Evolutionary conservation across 2,329 filamentous ascomycete genomes (phyloP).

Genomic region (Ophiostoma angusticollis): DNA sequence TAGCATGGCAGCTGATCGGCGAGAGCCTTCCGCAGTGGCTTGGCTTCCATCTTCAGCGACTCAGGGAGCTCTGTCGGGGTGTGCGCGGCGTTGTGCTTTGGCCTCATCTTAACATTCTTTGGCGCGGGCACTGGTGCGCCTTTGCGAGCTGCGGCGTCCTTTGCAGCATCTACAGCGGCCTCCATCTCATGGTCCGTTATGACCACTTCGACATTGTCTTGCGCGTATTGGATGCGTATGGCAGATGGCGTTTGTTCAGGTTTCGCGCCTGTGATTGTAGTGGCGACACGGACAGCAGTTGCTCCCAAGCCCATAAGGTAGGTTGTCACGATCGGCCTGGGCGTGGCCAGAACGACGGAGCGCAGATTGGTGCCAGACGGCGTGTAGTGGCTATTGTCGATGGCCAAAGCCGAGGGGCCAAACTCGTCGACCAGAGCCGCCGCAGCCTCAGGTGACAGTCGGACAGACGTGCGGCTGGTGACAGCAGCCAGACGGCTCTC

Average conservation of each 20-base stretch:
- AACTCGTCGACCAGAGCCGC: conserved; percentile 3
- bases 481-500: conserved; percentile 2
- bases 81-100: not conserved
- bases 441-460: conserved; percentile 2
- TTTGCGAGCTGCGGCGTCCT: conserved; percentile 1
- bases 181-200: conserved; percentile 2
- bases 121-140: too few relatives aligned
- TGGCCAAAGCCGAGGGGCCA: not conserved
- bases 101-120: too few relatives aligned
- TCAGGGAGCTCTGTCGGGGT: not conserved
- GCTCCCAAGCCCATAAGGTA: conserved; percentile 12
- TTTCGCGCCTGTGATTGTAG: not conserved
- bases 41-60: conserved; percentile 7
- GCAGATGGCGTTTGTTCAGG: not conserved
- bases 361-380: conserved; percentile 2
- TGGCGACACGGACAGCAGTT: not conserved
- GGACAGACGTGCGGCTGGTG: not conserved
- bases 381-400: conserved; percentile 11
- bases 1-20: conserved; percentile 12
- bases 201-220: conserved; percentile 5
- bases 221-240: not conserved
- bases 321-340: conserved; percentile 12
- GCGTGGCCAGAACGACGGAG: conserved; percentile 8
- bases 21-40: not conserved
- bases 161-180: not conserved